Evolutionary conservation across 768 basidiomycete species (phyloP).

Genomic region (Trametes cingulata): DNA sequence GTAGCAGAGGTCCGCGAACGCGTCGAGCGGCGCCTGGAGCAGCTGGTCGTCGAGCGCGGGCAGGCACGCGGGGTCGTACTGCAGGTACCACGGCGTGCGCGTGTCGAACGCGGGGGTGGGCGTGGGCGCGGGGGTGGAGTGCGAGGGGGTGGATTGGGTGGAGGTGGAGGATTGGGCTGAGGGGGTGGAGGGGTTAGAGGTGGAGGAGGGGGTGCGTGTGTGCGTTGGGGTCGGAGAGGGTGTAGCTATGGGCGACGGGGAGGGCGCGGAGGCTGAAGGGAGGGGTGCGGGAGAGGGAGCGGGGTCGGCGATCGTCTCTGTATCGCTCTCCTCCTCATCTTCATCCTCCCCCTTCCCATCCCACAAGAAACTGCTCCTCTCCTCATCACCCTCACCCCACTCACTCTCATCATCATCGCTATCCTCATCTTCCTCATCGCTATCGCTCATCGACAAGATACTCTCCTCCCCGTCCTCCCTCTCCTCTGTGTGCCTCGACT

Average conservation of each 20-base stretch:
- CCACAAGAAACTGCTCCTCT: slow-evolving; percentile 13
- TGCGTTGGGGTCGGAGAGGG: background rate
- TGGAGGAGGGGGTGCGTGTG: background rate
- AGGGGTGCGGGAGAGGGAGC: background rate
- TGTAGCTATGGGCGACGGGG: no score
- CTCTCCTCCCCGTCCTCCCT: background rate
- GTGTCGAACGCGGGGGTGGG: slow-evolving; percentile 7
- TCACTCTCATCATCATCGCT: background rate
- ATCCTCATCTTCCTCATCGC: slow-evolving; percentile 3
- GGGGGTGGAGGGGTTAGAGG: background rate
- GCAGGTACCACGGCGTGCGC: slow-evolving; percentile 30
- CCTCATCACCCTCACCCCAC: background rate
- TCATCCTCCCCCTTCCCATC: slow-evolving; percentile 1
- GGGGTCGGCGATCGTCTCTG: slow-evolving; percentile 9
- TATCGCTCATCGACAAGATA: background rate
- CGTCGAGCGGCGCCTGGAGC: slow-evolving; percentile 40
- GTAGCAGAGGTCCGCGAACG: slow-evolving; percentile 47
- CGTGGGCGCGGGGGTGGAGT: background rate
- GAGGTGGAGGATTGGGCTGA: background rate
- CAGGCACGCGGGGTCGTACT: slow-evolving; percentile 43
- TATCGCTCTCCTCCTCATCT: background rate
- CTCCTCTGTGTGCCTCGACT: no score
- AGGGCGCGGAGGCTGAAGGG: no score
- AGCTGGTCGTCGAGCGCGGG: slow-evolving; percentile 45
- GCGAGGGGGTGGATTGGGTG: background rate